A percentile compares a stretch with the other conserved stretches of the same genome.
Evolutionary conservation across 495 filamentous ascomycete genomes (phyloP).

Genomic region (Xylaria acuta): DNA sequence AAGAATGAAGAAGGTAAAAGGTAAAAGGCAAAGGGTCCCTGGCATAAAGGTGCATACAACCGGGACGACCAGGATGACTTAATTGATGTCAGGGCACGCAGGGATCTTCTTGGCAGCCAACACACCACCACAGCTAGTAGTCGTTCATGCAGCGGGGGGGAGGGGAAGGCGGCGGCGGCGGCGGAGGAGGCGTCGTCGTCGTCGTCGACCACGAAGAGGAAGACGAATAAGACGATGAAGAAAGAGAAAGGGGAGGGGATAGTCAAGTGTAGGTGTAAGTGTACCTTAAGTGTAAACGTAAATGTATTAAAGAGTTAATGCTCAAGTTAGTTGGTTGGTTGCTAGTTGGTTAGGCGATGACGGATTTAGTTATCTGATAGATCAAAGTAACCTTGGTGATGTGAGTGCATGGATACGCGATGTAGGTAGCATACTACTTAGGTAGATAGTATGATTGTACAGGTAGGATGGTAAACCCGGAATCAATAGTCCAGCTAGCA

Average conservation of each 20-base stretch:
- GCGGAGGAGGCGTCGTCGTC: background rate
- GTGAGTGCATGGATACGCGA: too few relatives aligned
- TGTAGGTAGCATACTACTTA: too few relatives aligned
- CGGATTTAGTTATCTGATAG: background rate
- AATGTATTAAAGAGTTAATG: background rate
- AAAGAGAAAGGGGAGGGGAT: background rate
- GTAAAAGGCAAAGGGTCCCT: background rate
- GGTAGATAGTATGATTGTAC: background rate
- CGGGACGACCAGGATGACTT: background rate
- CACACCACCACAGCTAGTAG: conserved; percentile 8
- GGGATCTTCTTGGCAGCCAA: conserved; percentile 24
- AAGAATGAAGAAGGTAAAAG: background rate
- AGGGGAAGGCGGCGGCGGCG: background rate
- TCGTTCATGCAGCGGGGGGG: background rate
- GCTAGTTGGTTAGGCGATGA: background rate
- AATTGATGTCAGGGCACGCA: conserved; percentile 24
- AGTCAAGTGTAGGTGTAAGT: background rate
- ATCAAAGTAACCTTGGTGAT: background rate
- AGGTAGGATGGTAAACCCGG: too few relatives aligned
- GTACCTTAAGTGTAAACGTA: background rate
- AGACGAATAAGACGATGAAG: background rate
- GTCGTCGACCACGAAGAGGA: background rate
- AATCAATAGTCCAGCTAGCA: background rate
- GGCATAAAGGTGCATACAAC: background rate
- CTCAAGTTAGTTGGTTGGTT: background rate